Base-by-base conservation (phyloP, 106 monocot genomes). In the Hemerocallis citrina region DNA sequence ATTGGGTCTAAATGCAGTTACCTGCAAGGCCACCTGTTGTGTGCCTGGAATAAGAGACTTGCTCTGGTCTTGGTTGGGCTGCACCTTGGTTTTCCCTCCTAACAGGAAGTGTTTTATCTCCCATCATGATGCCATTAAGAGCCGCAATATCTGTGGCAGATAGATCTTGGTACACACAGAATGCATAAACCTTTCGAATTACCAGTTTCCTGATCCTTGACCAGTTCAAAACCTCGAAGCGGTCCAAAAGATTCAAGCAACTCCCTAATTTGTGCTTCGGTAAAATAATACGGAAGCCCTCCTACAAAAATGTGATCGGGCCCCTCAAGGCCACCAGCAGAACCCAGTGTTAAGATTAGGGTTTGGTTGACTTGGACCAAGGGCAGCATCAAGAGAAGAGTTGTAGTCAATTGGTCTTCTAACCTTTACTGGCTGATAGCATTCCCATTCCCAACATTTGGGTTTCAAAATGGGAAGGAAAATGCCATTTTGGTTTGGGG, bases 71-170 rank as follows among this genome's bases (percentile, higher is more conserved):
- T 36, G 89, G 89, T 46, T 89, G 89, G 17, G 69, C 20, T 14
- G 79, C 30, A 34, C 89, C 89, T 54, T 84, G 89, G 55, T 84
- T 89, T 31, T 80, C 89, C 20, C 89, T 83, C 45, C 89, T 70
- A 33, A 89, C 89, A 24, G 89, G 84, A 6, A 89, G 77, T 22
- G 84, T 89, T 55, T 89, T 89, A 71, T 89, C 89, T 40, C 89
- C 89, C 84, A 89, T 83, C 65, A 84, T 89, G 36, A 89, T 84
- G 27, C 89, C 89, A 80, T 89, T 89, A 41, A 89, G 80, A 33
- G 89, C 83, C 19, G 89, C 89, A 72, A 89, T 84, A 30, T 89
- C 89, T 7, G 89, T 89, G 36, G 84, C 89, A 39, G 71, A 58
- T 2, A 80, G 80, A 47, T 89, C 89, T 61, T 89, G 74, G 51